These are phyloP conservation scores for Cyamopsis tetragonoloba DNA, from an alignment of 306 rosid species.

Conservation along the genomic window DNA sequence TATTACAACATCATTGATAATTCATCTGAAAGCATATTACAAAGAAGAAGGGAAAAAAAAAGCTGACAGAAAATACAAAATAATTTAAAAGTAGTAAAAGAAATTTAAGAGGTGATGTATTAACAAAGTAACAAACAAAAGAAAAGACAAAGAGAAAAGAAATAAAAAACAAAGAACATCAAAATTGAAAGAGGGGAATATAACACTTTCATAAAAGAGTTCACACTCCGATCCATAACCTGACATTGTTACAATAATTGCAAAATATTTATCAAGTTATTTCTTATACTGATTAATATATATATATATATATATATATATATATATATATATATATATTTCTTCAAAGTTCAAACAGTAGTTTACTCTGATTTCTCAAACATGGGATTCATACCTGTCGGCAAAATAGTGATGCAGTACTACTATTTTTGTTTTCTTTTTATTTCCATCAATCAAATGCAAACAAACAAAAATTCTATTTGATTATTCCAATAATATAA, in stretches of 20 bases:
- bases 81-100: slow-evolving; percentile 17
- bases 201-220: too few species aligned
- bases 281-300: too few species aligned
- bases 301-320: too few species aligned
- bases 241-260: neutral
- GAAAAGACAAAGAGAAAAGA: neutral
- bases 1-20: too few species aligned
- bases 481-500: too few species aligned
- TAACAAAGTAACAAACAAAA: slow-evolving; percentile 9
- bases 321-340: too few species aligned
- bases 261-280: too few species aligned
- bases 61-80: slow-evolving; percentile 7
- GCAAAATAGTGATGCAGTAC: neutral
- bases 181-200: too few species aligned
- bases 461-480: neutral
- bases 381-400: too few species aligned
- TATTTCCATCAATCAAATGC: neutral
- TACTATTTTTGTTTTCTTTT: neutral
- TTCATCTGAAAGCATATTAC: neutral
- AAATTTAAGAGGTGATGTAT: neutral
- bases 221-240: neutral
- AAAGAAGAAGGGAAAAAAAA: neutral
- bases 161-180: neutral
- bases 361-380: neutral
- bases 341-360: neutral